Evolutionary conservation across 805 yeast species (phyloP), one percentile per base, ranked within the genome.

Genomic region (Wickerhamiella dianesei): DNA sequence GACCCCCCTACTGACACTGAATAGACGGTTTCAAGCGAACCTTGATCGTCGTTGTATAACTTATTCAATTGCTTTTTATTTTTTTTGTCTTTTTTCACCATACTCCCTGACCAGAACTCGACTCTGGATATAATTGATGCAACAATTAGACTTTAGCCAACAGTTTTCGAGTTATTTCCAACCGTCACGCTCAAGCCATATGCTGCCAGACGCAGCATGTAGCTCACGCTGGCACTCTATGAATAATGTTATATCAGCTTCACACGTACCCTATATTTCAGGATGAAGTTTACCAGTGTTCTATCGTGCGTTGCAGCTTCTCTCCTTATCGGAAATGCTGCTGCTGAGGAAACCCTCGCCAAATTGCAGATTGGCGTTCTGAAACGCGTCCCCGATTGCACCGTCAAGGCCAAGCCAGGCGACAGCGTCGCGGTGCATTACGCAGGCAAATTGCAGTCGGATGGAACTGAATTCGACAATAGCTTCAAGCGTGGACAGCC

Each of bases 391-490:
- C 25, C 41, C 12, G 69, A 59, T 13, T 86, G 96, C 64, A 56
- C 61, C 17, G 65, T 73, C 44, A 74, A 70, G 58, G 73, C 94
- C 19, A 58, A 68, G 48, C 62, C 66, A 22, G 94, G 94, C 13
- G 95, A 87, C 61, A 52, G 54, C 2, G 75, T 87, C 21, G 64
- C 73, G 17, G 89, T 87, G 40, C 95, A 88, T 63, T 87, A 87
- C 67, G 74, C 76, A 22, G 96, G 96, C 9, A 65, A 61, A 35
- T 69, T 87, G 44, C 68, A 68, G 48, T 13, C 21, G 9, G 79
- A 78, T 58, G 92, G 87, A 3, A 68, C 75, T 4, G 77, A 72
- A 3, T 88, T 87, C 59, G 96, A 87, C 64, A 74, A 84, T 8
- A 82, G 94, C 1, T 64, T 71, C 48, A 59, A 62, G 19, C 74